phyloP scores from a whole-genome alignment of 257 asterid species.

The Solanum paucissectum region DNA sequence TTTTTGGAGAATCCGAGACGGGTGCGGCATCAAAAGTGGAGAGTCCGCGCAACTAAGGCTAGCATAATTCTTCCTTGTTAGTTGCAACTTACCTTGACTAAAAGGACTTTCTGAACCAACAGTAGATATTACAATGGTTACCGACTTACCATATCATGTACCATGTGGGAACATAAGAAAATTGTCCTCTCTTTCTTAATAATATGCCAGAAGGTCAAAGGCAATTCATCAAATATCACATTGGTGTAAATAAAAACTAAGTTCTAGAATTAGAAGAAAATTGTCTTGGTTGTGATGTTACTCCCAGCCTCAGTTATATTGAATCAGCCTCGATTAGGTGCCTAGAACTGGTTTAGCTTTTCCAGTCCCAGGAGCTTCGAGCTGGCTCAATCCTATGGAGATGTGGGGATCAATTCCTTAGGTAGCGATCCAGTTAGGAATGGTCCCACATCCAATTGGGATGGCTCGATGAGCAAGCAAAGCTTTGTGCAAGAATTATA shows the following conservation, averaged over 20 bases:
- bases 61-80: background rate
- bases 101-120: background rate
- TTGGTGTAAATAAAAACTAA: background rate
- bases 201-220: background rate
- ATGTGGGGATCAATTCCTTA: background rate
- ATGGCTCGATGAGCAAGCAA: background rate
- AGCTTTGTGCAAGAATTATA: background rate
- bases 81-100: background rate
- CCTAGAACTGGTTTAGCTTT: background rate
- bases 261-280: background rate
- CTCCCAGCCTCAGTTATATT: background rate
- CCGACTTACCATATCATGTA: background rate
- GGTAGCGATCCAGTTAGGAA: background rate
- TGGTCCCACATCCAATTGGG: background rate
- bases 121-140: background rate
- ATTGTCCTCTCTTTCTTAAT: background rate
- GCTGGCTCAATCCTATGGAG: background rate
- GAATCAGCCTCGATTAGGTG: background rate
- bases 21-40: too few relatives aligned
- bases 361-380: background rate
- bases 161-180: background rate
- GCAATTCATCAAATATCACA: background rate
- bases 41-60: too few relatives aligned
- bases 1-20: too few relatives aligned
- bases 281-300: background rate